Conservation (phyloP, 1,139 yeast species). For the Lodderomyces jiufengensis region DNA sequence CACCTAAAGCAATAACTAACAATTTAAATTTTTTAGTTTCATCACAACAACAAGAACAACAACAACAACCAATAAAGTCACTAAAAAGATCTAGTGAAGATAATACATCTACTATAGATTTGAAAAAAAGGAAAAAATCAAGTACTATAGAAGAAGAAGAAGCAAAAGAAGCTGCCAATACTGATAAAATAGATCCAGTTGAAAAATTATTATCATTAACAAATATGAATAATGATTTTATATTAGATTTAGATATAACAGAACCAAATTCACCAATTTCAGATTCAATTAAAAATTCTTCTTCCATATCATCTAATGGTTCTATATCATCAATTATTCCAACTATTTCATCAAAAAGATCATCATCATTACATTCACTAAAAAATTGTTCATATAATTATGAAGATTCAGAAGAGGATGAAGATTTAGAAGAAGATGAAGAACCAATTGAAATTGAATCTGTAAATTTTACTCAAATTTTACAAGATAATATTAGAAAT, state of each 20-base stretch:
- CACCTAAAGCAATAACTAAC: constrained; percentile 18
- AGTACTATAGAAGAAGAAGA: constrained; percentile 13
- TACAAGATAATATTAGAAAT: constrained; percentile 38
- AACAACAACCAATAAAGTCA: background rate
- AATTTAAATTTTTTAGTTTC: constrained; percentile 4
- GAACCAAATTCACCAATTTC: too few relatives aligned
- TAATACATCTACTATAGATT: constrained; percentile 11
- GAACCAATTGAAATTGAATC: constrained; percentile 18
- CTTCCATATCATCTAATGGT: too few relatives aligned
- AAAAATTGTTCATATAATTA: constrained; percentile 3
- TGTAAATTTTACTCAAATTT: constrained; percentile 36
- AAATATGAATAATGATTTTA: constrained; percentile 20
- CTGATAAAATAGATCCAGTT: constrained; percentile 43
- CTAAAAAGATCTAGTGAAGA: constrained; percentile 4
- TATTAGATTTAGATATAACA: constrained; percentile 11
- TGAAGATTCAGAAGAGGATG: constrained; percentile 6
- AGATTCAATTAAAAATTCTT: too few relatives aligned
- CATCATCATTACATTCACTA: background rate
- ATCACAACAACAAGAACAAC: constrained; percentile 6
- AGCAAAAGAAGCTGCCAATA: constrained; percentile 13
- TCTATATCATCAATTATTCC: background rate
- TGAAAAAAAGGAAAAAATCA: constrained; percentile 16
- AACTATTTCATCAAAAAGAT: constrained; percentile 1
- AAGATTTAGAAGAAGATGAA: constrained; percentile 12
- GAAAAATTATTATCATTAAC: constrained; percentile 42